Evolutionary conservation across 805 yeast species (phyloP).

Genomic region (Ogataea trehalophila): DNA sequence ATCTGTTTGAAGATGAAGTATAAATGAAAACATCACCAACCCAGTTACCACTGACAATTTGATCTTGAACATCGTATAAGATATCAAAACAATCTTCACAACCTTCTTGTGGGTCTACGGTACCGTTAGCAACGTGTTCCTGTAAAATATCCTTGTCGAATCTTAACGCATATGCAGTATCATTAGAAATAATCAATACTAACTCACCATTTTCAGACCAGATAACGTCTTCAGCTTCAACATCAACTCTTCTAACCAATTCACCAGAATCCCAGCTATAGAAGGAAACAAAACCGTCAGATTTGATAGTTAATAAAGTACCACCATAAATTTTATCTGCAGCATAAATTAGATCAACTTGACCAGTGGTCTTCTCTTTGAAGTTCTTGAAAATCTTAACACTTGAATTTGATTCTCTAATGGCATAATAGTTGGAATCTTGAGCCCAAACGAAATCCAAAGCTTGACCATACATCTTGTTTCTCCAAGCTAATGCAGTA

Average conservation of each 20-base stretch:
- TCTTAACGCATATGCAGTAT: constrained; percentile 71
- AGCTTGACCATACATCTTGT: constrained; percentile 87
- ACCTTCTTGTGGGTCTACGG: constrained; percentile 76
- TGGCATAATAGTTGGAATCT: constrained; percentile 83
- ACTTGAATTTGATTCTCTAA: constrained; percentile 60
- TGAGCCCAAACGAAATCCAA: constrained; percentile 93
- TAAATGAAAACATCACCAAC: constrained; percentile 95
- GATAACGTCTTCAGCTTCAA: constrained; percentile 72
- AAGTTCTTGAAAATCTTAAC: constrained; percentile 80
- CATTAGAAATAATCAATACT: constrained; percentile 66
- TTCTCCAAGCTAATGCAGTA: constrained; percentile 97
- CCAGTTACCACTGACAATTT: constrained; percentile 86
- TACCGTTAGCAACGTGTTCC: constrained; percentile 54
- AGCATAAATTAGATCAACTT: constrained; percentile 60
- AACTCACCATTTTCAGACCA: constrained; percentile 96
- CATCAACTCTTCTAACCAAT: constrained; percentile 84
- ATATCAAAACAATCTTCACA: constrained; percentile 84
- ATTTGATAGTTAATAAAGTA: constrained; percentile 77
- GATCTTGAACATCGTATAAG: constrained; percentile 73
- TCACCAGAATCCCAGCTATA: constrained; percentile 91
- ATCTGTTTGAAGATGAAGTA: constrained; percentile 80
- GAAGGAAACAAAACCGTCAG: constrained; percentile 79
- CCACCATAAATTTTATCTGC: constrained; percentile 87
- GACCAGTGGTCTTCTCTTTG: constrained; percentile 64
- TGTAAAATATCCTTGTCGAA: constrained; percentile 65